Percentiles rank a stretch among this genome's conserved stretches.
phyloP scores from a whole-genome alignment of 805 yeast species.

The Suhomyces xylopsoci region DNA sequence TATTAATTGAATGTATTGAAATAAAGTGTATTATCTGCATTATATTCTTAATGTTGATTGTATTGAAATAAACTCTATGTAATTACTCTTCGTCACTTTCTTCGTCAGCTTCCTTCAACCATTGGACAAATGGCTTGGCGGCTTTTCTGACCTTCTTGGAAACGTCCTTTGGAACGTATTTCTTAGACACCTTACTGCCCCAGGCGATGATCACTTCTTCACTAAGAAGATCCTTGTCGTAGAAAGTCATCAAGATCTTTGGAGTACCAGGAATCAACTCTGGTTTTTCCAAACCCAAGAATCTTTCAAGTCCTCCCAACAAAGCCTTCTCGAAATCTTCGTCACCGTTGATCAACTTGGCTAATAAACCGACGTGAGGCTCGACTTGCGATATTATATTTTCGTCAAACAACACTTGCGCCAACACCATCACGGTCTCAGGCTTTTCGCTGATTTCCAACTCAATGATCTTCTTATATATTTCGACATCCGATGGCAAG shows the following conservation, averaged over 20 bases:
- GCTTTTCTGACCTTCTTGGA: constrained; percentile 94
- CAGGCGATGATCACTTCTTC: constrained; percentile 80
- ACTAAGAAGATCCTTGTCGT: constrained; percentile 77
- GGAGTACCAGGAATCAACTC: constrained; percentile 68
- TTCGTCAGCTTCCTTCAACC: constrained; percentile 94
- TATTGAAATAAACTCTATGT: not conserved
- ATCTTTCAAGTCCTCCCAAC: constrained; percentile 94
- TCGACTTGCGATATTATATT: constrained; percentile 69
- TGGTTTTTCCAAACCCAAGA: constrained; percentile 78
- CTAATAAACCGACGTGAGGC: constrained; percentile 78
- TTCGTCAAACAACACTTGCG: constrained; percentile 83
- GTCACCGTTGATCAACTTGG: constrained; percentile 62
- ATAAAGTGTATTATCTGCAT: too few relatives aligned
- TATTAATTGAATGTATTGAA: not conserved
- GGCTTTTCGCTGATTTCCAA: constrained; percentile 68
- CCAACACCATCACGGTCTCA: constrained; percentile 84
- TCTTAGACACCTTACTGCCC: constrained; percentile 91
- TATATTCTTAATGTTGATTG: not conserved
- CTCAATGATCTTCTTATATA: constrained; percentile 84
- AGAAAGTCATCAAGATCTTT: constrained; percentile 74
- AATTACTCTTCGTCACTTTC: constrained; percentile 63
- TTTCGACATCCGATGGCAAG: constrained; percentile 81
- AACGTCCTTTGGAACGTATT: constrained; percentile 86
- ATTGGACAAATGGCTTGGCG: constrained; percentile 90
- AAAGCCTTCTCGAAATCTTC: constrained; percentile 80